These are phyloP conservation scores for Pisolithus albus DNA, from an alignment of 768 basidiomycete genomes.

Conservation along the genomic window DNA sequence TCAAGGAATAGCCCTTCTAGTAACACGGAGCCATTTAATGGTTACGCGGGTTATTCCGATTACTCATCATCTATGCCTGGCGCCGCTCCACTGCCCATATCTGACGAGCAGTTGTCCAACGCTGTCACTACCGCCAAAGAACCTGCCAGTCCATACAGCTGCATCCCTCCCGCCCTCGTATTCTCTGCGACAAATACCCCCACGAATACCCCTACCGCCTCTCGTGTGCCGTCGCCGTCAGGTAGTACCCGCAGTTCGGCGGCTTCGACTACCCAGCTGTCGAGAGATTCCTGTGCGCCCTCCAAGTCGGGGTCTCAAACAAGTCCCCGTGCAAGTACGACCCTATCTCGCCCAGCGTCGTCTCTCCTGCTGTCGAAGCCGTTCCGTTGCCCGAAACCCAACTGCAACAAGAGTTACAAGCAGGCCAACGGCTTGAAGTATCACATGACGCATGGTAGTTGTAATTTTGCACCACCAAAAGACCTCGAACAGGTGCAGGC, in stretches of 20 bases:
- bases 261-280: constrained; percentile 9
- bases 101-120: constrained; percentile 21
- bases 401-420: constrained; percentile 95
- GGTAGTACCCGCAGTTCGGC: constrained; percentile 16
- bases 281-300: constrained; percentile 20
- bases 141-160: constrained; percentile 32
- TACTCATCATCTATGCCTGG: constrained; percentile 60
- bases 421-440: constrained; percentile 94
- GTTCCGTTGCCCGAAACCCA: constrained; percentile 89
- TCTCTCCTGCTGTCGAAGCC: constrained; percentile 75
- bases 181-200: constrained; percentile 46
- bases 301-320: constrained; percentile 17
- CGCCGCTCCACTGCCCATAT: constrained; percentile 32
- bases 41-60: constrained; percentile 62
- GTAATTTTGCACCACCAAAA: constrained; percentile 89
- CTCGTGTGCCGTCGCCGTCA: constrained; percentile 33
- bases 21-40: constrained; percentile 54
- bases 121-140: constrained; percentile 25
- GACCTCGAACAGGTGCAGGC: constrained; percentile 73
- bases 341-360: constrained; percentile 45
- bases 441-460: constrained; percentile 88
- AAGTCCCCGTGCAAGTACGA: constrained; percentile 35
- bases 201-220: constrained; percentile 41
- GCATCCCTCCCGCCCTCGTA: constrained; percentile 62
- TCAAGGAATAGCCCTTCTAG: constrained; percentile 23